phyloP scores from a whole-genome alignment of 345 rosid genomes.

The Syzygium grande region DNA sequence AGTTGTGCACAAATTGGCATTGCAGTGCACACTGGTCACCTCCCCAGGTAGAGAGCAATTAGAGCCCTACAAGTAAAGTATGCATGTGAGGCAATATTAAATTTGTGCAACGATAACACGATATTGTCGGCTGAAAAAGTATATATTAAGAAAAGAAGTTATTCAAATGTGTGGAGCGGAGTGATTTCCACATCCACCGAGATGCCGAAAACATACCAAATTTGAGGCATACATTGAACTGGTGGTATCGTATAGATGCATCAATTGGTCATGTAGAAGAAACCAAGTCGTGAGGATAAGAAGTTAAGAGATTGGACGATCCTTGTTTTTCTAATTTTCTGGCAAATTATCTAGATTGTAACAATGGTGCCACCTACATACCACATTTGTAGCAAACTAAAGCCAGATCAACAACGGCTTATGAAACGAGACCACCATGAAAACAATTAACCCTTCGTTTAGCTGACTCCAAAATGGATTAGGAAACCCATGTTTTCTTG shows the following conservation, averaged over 20 bases:
- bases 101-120: not conserved
- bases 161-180: not conserved
- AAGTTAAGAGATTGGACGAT: not conserved
- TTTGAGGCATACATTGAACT: not conserved
- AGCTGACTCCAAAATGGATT: not conserved
- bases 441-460: not conserved
- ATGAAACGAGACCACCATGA: not conserved
- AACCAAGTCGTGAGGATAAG: not conserved
- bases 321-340: not conserved
- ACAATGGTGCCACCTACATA: not conserved
- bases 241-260: not conserved
- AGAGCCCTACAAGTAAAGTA: not conserved
- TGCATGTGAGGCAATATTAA: not conserved
- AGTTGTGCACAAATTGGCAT: not conserved
- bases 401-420: not conserved
- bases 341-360: not conserved
- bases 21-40: not conserved
- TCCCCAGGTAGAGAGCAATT: not conserved
- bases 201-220: not conserved
- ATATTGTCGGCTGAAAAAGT: not conserved
- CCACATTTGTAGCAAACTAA: not conserved
- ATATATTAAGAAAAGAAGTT: not conserved
- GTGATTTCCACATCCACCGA: not conserved
- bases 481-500: not conserved
- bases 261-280: not conserved